Conservation (phyloP, 495 filamentous ascomycete genomes). For the Neurospora hispaniola region DNA sequence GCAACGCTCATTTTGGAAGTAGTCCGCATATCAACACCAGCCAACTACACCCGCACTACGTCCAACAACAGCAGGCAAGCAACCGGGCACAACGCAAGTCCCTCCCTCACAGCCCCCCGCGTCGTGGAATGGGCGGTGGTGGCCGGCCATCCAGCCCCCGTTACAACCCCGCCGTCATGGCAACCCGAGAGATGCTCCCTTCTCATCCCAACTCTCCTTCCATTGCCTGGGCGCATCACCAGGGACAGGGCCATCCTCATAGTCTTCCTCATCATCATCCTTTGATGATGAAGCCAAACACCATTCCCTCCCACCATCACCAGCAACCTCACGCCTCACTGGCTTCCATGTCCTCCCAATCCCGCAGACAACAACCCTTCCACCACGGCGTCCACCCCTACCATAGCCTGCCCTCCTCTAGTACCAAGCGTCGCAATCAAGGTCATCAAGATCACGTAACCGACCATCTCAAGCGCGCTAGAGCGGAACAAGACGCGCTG, state of each 20-base stretch:
- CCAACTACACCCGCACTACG: not conserved
- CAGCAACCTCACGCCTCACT: not conserved
- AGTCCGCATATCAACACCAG: not conserved
- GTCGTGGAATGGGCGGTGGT: not conserved
- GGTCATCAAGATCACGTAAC: not conserved
- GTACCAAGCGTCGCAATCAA: not conserved
- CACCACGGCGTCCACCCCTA: not conserved
- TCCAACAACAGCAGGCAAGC: not conserved
- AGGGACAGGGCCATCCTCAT: not conserved
- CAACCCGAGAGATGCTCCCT: not conserved
- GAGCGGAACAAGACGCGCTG: conserved; percentile 43
- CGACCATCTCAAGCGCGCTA: not conserved
- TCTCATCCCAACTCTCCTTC: not conserved
- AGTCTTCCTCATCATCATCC: not conserved
- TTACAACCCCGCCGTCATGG: not conserved
- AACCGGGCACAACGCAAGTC: not conserved
- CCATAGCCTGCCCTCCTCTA: not conserved
- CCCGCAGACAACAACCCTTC: not conserved
- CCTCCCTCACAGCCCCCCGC: not conserved
- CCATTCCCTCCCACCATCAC: not conserved
- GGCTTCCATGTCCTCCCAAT: not conserved
- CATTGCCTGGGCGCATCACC: not conserved
- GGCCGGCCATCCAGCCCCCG: not conserved
- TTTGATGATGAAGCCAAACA: not conserved
- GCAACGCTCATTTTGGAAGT: not conserved